Evolutionary conservation across 257 asterid genomes (phyloP), one percentile per base, ranked within the genome.

Genomic region (Solanum arcanum): DNA sequence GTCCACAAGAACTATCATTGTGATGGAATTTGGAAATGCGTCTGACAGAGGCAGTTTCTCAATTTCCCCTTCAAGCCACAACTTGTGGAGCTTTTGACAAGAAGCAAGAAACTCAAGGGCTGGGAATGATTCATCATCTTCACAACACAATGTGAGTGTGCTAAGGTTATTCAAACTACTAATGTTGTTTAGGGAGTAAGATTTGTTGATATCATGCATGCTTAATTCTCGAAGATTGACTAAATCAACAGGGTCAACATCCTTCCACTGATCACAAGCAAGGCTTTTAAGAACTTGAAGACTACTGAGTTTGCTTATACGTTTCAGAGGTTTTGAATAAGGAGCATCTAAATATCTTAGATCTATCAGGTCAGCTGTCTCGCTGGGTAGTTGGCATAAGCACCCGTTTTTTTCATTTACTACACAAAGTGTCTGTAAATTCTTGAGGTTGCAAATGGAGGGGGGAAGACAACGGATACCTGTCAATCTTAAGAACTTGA

Each of bases 381-480:
- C 20, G 0, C 20, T 2, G 56, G 56, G 18, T 46, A 3, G 18
- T 5, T 14, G 59, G 56, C 3, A 11, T 3, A 4, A 0, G 49
- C 4, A 33, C 5, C 0, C 2, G 0, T 33, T 33, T 33, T 31
- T 31, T 31, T 33, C 5, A 12, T 3, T 10, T 10, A 7, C 44
- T 1, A 12, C 25, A 6, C 0, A 0, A 69, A 69, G 12, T 42
- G 52, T 72, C 29, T 70, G 70, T 72, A 86, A n/a, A 29, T 72
- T 86, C 27, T 46, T 31, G 68, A 86, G 60, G 21, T 86, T 86
- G 37, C 73, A 56, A 12, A 86, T 86, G 70, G 87, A 68, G 3
- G 82, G 15, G 7, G 83, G 87, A 9, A 86, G 10, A 5, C 3
- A 0, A 11, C 1, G 0, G 23, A 8, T 12, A 12, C 60, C 21